These are phyloP conservation scores for Fusarium sp. DNA, from an alignment of 2,329 filamentous ascomycete species.

Conservation along the genomic window DNA sequence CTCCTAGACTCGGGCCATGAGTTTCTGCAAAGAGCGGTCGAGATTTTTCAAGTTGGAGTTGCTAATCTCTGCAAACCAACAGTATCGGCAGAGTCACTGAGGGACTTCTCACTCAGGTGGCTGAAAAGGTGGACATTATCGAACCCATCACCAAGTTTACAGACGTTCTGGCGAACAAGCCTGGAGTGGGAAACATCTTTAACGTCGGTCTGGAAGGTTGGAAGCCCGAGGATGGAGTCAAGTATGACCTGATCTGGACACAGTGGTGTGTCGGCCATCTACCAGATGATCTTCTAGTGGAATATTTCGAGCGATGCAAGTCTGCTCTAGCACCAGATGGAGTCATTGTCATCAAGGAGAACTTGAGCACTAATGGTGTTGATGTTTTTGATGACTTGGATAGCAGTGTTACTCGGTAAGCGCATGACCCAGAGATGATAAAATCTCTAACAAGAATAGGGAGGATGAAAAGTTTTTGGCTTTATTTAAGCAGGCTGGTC, in stretches of 20 bases:
- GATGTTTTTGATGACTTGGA: constrained; percentile 83
- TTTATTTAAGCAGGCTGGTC: constrained; percentile 76
- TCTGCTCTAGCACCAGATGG: constrained; percentile 46
- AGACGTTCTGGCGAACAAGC: constrained; percentile 64
- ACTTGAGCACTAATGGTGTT: constrained; percentile 66
- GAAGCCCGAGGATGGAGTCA: constrained; percentile 57
- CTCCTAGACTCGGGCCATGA: not conserved
- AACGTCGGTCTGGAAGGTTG: constrained; percentile 82
- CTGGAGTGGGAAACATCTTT: constrained; percentile 73
- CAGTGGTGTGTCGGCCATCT: constrained; percentile 93
- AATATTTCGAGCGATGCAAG: constrained; percentile 73
- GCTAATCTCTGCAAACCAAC: not conserved
- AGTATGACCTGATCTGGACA: constrained; percentile 87
- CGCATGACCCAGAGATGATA: not conserved
- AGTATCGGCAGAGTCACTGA: constrained; percentile 87
- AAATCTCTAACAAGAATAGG: constrained; percentile 52
- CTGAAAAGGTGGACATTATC: constrained; percentile 81
- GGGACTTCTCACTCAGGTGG: constrained; percentile 77
- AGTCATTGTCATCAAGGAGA: constrained; percentile 69
- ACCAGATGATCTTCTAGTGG: constrained; percentile 77
- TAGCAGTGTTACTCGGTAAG: constrained; percentile 78
- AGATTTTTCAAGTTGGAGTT: not conserved
- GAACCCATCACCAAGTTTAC: constrained; percentile 90
- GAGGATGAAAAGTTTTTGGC: constrained; percentile 77
- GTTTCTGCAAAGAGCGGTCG: not conserved